A percentile compares a stretch with the other conserved stretches of the same genome.
These are phyloP conservation scores for Diaporthe nobilis DNA, from an alignment of 2,329 filamentous ascomycete genomes.

Conservation along the genomic window DNA sequence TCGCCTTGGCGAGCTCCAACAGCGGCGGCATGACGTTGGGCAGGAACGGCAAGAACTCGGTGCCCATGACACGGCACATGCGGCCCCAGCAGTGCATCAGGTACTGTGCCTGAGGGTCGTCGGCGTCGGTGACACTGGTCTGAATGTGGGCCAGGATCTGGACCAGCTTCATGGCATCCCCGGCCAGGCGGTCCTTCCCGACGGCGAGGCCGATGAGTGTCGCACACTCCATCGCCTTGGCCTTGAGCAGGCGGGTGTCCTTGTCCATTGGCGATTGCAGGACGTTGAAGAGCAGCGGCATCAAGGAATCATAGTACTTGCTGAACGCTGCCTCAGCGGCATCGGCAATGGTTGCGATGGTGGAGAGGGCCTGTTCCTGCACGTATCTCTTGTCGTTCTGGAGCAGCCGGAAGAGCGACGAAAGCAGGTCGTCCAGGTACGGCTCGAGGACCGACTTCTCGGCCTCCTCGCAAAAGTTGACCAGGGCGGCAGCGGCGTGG, in stretches of 20 bases:
- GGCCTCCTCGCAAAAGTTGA: conserved; percentile 99
- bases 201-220: conserved; percentile 96
- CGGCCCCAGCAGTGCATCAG: conserved; percentile 99
- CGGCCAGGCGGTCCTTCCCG: conserved; percentile 90
- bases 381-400: conserved; percentile 96
- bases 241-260: conserved; percentile 90
- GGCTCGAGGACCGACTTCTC: conserved; percentile 93
- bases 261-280: conserved; percentile 92
- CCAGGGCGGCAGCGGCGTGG: conserved; percentile 95
- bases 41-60: conserved; percentile 93
- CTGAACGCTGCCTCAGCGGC: conserved; percentile 95
- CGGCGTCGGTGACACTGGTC: conserved; percentile 85
- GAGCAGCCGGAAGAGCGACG: conserved; percentile 87
- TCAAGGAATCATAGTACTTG: conserved; percentile 95
- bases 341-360: conserved; percentile 98
- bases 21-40: conserved; percentile 95
- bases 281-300: conserved; percentile 94
- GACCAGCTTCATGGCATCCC: conserved; percentile 89
- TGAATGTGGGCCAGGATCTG: conserved; percentile 91
- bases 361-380: conserved; percentile 96
- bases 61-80: conserved; percentile 94
- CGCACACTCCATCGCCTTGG: conserved; percentile 99
- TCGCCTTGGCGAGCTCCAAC: conserved; percentile 90
- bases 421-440: conserved; percentile 90
- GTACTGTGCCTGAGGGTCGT: conserved; percentile 97